A percentile compares a stretch with the other conserved stretches of the same genome.
phyloP scores from a whole-genome alignment of 1,284 basidiomycete genomes.

The Ganoderma meredithae region DNA sequence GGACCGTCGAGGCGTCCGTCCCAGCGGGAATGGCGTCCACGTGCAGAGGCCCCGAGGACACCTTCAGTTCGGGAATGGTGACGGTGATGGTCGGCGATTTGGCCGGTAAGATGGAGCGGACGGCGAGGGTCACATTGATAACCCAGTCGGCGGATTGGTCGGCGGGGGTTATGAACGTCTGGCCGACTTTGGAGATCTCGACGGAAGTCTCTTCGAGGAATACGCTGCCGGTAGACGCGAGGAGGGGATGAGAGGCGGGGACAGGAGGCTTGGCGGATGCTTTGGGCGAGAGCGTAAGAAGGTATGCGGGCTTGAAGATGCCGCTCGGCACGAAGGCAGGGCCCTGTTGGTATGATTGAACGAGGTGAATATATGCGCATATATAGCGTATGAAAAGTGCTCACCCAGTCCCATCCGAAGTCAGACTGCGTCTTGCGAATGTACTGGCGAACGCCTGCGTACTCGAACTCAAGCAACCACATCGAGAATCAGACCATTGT shows the following conservation, averaged over 20 bases:
- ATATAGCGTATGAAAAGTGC: conserved; percentile 13
- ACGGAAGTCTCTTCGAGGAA: conserved; percentile 62
- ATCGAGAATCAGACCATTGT: not conserved
- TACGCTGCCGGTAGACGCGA: conserved; percentile 43
- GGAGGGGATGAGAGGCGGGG: conserved; percentile 32
- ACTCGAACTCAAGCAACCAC: conserved; percentile 50
- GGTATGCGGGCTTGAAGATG: conserved; percentile 60
- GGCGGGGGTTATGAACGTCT: conserved; percentile 48
- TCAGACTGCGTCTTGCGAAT: conserved; percentile 62
- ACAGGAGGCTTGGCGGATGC: conserved; percentile 18
- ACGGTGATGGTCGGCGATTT: conserved; percentile 48
- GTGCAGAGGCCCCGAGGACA: conserved; percentile 43
- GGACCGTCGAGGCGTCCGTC: conserved; percentile 46
- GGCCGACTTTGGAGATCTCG: conserved; percentile 62
- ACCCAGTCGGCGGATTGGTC: conserved; percentile 60
- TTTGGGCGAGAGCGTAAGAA: conserved; percentile 49
- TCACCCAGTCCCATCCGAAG: conserved; percentile 68
- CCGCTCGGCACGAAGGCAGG: conserved; percentile 65
- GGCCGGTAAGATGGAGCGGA: conserved; percentile 51
- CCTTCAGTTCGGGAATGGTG: conserved; percentile 54
- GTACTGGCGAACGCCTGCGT: conserved; percentile 55
- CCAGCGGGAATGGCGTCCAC: conserved; percentile 42
- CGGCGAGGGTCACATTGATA: conserved; percentile 59
- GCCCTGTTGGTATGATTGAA: conserved; percentile 49
- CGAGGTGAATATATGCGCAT: not conserved